These are phyloP conservation scores for Magnolia sinica DNA, from an alignment of 164 flowering plant genomes.

Conservation along the genomic window DNA sequence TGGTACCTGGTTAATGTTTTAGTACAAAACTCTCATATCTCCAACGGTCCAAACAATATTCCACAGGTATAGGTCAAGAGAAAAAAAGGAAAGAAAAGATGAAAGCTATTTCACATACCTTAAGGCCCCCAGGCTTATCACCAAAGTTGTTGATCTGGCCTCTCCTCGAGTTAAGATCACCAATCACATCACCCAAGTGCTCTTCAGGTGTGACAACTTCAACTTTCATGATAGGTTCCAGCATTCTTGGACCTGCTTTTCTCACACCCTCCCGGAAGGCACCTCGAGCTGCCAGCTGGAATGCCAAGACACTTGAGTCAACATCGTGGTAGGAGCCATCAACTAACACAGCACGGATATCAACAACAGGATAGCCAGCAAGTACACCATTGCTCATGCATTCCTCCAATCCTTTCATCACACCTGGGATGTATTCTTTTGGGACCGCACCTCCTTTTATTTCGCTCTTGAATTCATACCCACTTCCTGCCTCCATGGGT, in stretches of 20 bases:
- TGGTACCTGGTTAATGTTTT: not conserved
- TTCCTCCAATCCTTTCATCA: slow-evolving; percentile 92
- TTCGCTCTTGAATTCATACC: slow-evolving; percentile 92
- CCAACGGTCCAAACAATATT: not conserved
- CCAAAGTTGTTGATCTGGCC: slow-evolving; percentile 90
- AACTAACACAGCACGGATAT: slow-evolving; percentile 74
- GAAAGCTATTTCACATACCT: slow-evolving; percentile 42
- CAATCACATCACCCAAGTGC: slow-evolving; percentile 98
- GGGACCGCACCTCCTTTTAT: slow-evolving; percentile 98
- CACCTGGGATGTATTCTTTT: slow-evolving; percentile 91
- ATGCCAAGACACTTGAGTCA: slow-evolving; percentile 95
- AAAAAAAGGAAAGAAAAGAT: not conserved
- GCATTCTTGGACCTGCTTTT: slow-evolving; percentile 77
- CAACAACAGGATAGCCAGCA: slow-evolving; percentile 94
- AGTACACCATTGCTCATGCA: slow-evolving; percentile 88
- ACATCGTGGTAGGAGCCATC: slow-evolving; percentile 98
- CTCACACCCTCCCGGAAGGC: slow-evolving; percentile 88
- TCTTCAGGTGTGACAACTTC: slow-evolving; percentile 97
- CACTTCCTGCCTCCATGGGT: slow-evolving; percentile 77
- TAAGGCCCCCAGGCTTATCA: slow-evolving; percentile 94
- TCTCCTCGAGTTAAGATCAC: slow-evolving; percentile 96
- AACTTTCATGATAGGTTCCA: slow-evolving; percentile 96
- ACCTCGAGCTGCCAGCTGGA: slow-evolving; percentile 93
- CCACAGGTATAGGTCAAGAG: not conserved
- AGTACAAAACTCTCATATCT: not conserved